These are phyloP conservation scores for Pichia sp. DNA, from an alignment of 1,139 yeast genomes.

Conservation along the genomic window DNA sequence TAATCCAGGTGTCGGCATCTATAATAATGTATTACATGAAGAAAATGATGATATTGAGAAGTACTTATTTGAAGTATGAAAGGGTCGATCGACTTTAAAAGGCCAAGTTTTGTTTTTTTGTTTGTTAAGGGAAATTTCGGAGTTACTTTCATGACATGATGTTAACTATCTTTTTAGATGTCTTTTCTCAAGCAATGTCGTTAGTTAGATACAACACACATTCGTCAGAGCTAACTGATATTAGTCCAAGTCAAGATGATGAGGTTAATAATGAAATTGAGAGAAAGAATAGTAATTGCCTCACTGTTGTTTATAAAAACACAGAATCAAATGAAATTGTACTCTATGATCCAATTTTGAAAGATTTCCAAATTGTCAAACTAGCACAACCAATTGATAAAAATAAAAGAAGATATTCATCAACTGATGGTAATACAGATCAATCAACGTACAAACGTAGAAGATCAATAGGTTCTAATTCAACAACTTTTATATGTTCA, in stretches of 20 bases:
- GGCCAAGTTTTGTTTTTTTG: neutral
- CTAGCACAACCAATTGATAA: neutral
- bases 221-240: neutral
- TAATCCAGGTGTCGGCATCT: neutral
- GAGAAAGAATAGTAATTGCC: neutral
- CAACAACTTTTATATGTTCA: constrained; percentile 2
- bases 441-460: neutral
- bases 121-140: neutral
- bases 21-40: neutral
- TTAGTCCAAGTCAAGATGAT: neutral
- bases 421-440: neutral
- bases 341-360: constrained; percentile 5
- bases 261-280: neutral
- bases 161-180: neutral
- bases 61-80: constrained; percentile 8
- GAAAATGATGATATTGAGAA: constrained; percentile 6
- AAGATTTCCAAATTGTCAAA: constrained; percentile 9
- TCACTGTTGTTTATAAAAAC: constrained; percentile 8
- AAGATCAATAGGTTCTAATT: neutral
- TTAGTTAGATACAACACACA: constrained; percentile 9
- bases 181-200: constrained; percentile 3
- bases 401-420: neutral
- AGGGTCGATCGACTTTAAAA: constrained; percentile 1
- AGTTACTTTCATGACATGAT: neutral
- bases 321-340: constrained; percentile 10